Evolutionary conservation across 148 eudicot species (phyloP).

Genomic region (Hydrangea macrophylla): DNA sequence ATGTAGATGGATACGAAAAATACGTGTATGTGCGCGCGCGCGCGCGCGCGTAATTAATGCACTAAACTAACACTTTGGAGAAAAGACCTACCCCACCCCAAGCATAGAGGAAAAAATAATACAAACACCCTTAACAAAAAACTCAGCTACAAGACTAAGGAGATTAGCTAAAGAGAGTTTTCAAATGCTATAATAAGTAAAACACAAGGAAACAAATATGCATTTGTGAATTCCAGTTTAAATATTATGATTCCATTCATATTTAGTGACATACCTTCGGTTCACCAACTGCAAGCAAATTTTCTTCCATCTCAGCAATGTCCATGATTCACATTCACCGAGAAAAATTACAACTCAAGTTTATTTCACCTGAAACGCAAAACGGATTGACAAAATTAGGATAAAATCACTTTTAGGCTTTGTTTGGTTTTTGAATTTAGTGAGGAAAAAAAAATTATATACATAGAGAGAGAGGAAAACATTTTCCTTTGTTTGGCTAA

Average conservation of each 20-base stretch:
- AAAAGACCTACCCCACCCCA: neutral
- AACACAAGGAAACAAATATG: neutral
- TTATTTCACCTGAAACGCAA: constrained; percentile 41
- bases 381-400: no score
- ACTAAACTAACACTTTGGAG: no score
- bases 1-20: no score
- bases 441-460: no score
- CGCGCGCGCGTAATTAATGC: no score
- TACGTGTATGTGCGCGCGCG: no score
- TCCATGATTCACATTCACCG: constrained; percentile 49
- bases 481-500: no score
- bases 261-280: constrained; percentile 86
- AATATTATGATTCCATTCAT: neutral
- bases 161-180: neutral
- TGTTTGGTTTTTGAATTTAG: no score
- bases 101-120: neutral
- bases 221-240: neutral
- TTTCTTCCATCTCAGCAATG: constrained; percentile 66
- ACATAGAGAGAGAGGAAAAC: no score
- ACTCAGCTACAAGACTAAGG: neutral
- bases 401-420: no score
- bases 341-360: constrained; percentile 16
- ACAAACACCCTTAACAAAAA: neutral
- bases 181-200: neutral
- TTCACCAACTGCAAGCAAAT: constrained; percentile 63